phyloP scores from a whole-genome alignment of 2,329 filamentous ascomycete genomes.

The Alternaria sp. region DNA sequence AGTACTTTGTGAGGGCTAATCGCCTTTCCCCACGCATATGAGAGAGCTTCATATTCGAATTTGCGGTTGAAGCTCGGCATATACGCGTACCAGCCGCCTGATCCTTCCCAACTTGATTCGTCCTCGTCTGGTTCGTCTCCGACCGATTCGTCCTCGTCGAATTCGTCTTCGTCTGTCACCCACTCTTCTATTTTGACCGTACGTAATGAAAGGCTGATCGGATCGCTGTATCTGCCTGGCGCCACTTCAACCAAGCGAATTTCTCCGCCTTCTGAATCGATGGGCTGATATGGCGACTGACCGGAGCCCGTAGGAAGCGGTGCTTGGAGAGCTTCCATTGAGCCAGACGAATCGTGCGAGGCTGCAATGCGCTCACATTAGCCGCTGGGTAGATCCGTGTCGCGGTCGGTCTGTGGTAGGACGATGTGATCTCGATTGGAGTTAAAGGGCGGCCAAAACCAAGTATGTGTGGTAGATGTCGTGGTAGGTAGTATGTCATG shows the following conservation, averaged over 20 bases:
- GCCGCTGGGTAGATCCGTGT: too few species aligned
- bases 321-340: background rate
- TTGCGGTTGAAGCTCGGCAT: too few species aligned
- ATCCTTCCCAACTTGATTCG: rapidly evolving
- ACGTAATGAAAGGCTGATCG: rapidly evolving
- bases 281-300: background rate
- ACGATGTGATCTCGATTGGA: too few species aligned
- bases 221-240: background rate
- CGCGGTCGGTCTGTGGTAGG: too few species aligned
- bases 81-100: background rate
- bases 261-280: background rate
- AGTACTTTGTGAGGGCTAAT: background rate
- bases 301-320: rapidly evolving
- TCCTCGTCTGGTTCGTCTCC: too few species aligned
- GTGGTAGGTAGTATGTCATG: too few species aligned
- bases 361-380: too few species aligned
- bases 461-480: too few species aligned
- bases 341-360: background rate
- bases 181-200: background rate
- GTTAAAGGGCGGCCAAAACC: too few species aligned
- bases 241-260: background rate
- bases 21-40: background rate
- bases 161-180: too few species aligned
- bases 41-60: background rate
- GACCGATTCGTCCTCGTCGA: too few species aligned